Base-by-base conservation (phyloP, 2,329 filamentous ascomycete genomes). In the Sarocladium strictum region DNA sequence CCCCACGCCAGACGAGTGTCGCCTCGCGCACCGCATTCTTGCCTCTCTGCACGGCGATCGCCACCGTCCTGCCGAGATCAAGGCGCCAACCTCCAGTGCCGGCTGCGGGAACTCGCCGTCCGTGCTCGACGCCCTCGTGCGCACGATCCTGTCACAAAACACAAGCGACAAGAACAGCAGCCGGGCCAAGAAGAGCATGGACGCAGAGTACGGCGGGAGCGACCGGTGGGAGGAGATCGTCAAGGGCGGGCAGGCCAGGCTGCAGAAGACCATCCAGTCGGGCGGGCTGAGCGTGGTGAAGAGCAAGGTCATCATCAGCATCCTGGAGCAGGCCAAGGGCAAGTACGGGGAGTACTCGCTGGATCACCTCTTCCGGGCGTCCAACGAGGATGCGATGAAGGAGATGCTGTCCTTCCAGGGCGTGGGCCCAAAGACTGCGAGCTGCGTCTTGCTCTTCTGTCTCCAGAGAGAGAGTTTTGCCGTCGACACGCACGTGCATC, bases 271-370 rank as follows among this genome's bases (percentile, higher is more conserved):
- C 0, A 91, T 92, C 63, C 83, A 83, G 65, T 76, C 76, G 23
- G 89, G 89, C 27, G 89, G 89, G 0, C 73, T 93, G 1, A 85
- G 84, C 14, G 79, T 80, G 33, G 76, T 81, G n/a, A 94, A 93
- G 69, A 87, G 83, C 63, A 84, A 80, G 56, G 82, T 85, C 60
- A 89, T 93, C 60, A 81, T 91, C 59, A 69, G 72, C 33, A 85
- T 90, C 53, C 71, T 58, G 62, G 72, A 78, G 49, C 84, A 89
- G 63, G 86, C 85, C 35, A 74, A 80, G 53, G 65, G 60, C 21
- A 60, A 62, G 27, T 66, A 75, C 61, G 74, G 73, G 3, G 43
- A 19, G 1, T 77, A 76, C 60, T 75, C 74, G 15, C 69, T 81
- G 1, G 76, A 81, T 55, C 74, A 79, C 60, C 65, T 81, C 12